Conservation (phyloP, 805 yeast genomes). For the Hemisphaericaspora nanyangensis region DNA sequence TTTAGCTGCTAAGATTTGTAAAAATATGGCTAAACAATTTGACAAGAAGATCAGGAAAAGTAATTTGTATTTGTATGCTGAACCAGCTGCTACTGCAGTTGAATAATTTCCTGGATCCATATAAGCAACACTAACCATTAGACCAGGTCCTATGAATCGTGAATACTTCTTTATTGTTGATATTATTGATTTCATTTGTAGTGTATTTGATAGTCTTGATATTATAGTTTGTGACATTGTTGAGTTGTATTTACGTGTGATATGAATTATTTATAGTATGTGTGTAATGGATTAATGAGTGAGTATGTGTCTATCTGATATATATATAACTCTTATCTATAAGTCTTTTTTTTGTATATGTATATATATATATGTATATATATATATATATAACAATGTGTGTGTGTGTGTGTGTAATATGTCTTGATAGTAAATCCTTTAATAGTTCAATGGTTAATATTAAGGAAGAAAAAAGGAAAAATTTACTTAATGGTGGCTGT, state of each 20-base stretch:
- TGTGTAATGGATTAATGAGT: not conserved
- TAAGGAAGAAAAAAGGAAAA: no score
- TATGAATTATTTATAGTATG: not conserved
- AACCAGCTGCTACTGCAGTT: conserved; percentile 92
- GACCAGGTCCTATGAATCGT: conserved; percentile 86
- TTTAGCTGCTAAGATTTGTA: conserved; percentile 81
- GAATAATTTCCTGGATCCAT: conserved; percentile 98
- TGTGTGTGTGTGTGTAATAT: no score
- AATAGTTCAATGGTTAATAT: no score
- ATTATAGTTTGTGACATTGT: not conserved
- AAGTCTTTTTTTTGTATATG: no score
- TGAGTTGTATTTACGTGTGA: not conserved
- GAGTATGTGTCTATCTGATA: not conserved
- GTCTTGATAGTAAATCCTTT: no score
- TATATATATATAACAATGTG: no score
- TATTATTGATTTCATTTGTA: not conserved
- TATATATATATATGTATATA: no score
- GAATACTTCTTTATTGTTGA: conserved; percentile 43
- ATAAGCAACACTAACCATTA: conserved; percentile 92
- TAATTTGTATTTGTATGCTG: conserved; percentile 75
- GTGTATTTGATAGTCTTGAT: conserved; percentile 1
- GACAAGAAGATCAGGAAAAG: conserved; percentile 76
- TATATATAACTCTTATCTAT: no score
- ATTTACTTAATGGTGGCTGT: no score
- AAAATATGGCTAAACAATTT: conserved; percentile 80